Base-by-base conservation (phyloP, 495 filamentous ascomycete species). In the Penicillium tannophilum region DNA sequence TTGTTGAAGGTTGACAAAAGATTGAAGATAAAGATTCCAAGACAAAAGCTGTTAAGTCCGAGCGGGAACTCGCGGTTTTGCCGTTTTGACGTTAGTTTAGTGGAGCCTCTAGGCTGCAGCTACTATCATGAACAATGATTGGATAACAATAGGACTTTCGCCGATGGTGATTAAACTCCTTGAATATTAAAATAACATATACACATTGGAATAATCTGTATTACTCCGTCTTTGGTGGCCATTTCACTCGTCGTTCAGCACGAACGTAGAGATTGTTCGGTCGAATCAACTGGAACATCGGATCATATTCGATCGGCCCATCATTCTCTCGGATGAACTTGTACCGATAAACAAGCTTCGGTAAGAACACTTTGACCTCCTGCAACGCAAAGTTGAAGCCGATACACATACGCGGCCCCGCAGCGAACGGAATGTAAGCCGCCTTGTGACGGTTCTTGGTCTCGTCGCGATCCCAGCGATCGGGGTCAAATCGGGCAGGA, bases 301-400 rank as follows among this genome's bases (percentile, higher is more conserved):
- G 82, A 66, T 85, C 82, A 62, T 85, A 85, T 52, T 80, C 77
- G 10, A 83, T 62, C 0, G 71, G 65, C 28, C 72, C 73, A 28
- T 68, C 54, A 11, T 65, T 68, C 30, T 76, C 77, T 19, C 70
- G 66, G 1, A 59, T 64, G 46, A 81, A 85, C 59, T 79, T 62
- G 57, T 85, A 86, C 30, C 79, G 68, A 53, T 74, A 84, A 8
- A 85, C 62, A 47, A 85, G 60, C 67, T 84, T 74, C 2, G 72
- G 56, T 55, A 86, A 45, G 36, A 82, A 67, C 0, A 79, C 70
- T 69, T 82, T 82, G 36, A 83, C 71, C 58, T 86, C 80, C 44
- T 72, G 67, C 56, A 86, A 60, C 0, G 82, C 83, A 63, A 84
- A 80, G 65, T 84, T 85, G 63, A 84, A 85, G 0, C 82, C 83